Evolutionary conservation across 768 basidiomycete species (phyloP), one percentile per base, ranked within the genome.

Genomic region (Termitomyces sp.): DNA sequence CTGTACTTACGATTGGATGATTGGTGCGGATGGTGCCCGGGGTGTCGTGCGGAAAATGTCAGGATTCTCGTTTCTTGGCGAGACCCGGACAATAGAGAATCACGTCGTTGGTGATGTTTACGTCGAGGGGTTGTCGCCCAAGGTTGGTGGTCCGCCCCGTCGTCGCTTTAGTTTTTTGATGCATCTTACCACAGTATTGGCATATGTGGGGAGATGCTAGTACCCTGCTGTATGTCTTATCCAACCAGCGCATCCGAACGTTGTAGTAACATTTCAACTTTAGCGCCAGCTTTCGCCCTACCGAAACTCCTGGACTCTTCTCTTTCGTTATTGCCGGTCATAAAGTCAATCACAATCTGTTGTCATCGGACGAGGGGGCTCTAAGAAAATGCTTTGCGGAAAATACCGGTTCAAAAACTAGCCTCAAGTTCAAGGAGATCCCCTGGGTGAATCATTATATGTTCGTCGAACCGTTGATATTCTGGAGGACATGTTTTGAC

Each of bases 141-240:
- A 74, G 55, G 77, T 77, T 47, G 34, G 74, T 60, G 10, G 28
- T 29, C 24, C n/a, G 29, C n/a, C 8, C 22, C 12, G 31, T 15
- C 13, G n/a, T 29, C 47, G 18, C 47, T 36, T 13, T 41, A 8
- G 29, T 34, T 60, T 33, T 52, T 50, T 28, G 57, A 58, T 33
- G 16, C 8, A 16, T 48, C 9, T 41, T 10, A n/a, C 55, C 26
- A 12, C 54, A 80, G 78, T 65, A 72, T 55, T 79, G 77, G 78
- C 78, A 79, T 60, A 76, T 75, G 66, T 80, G 78, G 78, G 77
- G 79, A 1, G 73, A 77, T 46, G 61, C 72, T 16, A 61, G 65
- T 20, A 67, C 56, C 26, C 62, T 69, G 15, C 57, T 75, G 77
- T 76, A 60, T 28, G 72, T 67, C 3, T 48, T 34, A 53, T 42